Percentiles rank a stretch among this genome's conserved stretches.
phyloP scores from a whole-genome alignment of 257 asterid species.

The Petunia secreta region DNA sequence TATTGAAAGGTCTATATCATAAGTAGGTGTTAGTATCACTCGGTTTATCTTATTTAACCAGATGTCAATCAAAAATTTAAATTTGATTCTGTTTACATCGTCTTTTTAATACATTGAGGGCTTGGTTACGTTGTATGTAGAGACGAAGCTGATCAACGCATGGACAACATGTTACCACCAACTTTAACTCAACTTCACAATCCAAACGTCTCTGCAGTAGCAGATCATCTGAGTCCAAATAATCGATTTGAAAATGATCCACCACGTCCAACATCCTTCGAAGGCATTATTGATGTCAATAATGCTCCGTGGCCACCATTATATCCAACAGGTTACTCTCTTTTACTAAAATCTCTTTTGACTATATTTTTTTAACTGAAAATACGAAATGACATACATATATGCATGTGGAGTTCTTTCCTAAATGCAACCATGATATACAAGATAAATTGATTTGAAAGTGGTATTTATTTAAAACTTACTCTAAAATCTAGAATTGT shows the following conservation, averaged over 20 bases:
- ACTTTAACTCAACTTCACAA: constrained; percentile 51
- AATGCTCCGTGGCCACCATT: constrained; percentile 69
- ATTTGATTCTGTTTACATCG: too few relatives aligned
- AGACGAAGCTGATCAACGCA: constrained; percentile 51
- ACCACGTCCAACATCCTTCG: constrained; percentile 48
- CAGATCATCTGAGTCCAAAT: constrained; percentile 52
- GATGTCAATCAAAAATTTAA: too few relatives aligned
- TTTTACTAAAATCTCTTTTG: not conserved
- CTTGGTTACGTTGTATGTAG: constrained; percentile 38
- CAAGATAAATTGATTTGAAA: too few relatives aligned
- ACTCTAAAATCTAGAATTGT: not conserved
- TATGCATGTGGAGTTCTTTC: not conserved
- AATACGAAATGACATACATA: not conserved
- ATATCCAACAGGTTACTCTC: constrained; percentile 58
- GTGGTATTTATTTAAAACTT: not conserved
- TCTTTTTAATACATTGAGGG: not conserved
- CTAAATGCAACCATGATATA: not conserved
- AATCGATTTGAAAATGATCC: constrained; percentile 58
- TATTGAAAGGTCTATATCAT: too few relatives aligned
- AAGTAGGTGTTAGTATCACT: too few relatives aligned
- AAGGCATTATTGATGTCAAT: constrained; percentile 63
- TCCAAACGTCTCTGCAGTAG: constrained; percentile 41
- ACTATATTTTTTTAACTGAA: not conserved
- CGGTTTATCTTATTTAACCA: too few relatives aligned
- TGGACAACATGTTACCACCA: constrained; percentile 50